Evolutionary conservation across 1,284 basidiomycete genomes (phyloP).

Genomic region (Vanrija sp.): DNA sequence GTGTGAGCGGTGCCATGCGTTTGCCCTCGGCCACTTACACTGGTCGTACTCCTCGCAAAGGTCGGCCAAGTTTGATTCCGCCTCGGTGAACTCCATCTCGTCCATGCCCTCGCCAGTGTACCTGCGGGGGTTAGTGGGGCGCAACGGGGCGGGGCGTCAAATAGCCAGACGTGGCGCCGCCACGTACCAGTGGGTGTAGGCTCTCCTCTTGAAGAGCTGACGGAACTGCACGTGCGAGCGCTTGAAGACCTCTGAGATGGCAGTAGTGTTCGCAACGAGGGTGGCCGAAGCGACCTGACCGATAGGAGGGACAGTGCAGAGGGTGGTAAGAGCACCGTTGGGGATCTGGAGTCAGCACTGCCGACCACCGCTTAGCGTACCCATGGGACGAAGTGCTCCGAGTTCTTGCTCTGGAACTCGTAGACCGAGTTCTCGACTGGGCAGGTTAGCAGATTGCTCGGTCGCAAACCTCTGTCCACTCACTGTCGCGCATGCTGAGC

Average conservation of each 20-base stretch:
- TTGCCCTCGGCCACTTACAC: conserved; percentile 18
- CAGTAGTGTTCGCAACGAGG: conserved; percentile 76
- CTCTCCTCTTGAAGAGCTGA: conserved; percentile 57
- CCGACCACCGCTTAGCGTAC: conserved; percentile 6
- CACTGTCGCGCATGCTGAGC: conserved; percentile 41
- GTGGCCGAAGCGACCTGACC: conserved; percentile 73
- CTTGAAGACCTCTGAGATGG: conserved; percentile 79
- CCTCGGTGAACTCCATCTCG: conserved; percentile 82
- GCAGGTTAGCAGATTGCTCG: background rate
- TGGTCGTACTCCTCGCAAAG: conserved; percentile 45
- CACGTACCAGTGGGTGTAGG: conserved; percentile 75
- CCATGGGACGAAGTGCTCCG: conserved; percentile 42
- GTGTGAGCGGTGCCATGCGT: background rate
- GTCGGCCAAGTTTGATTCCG: conserved; percentile 46
- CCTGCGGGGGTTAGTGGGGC: no score
- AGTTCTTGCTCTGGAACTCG: conserved; percentile 45
- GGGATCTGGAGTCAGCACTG: conserved; percentile 27
- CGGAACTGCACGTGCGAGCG: conserved; percentile 72
- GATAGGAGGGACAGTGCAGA: conserved; percentile 77
- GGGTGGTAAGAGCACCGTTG: conserved; percentile 49
- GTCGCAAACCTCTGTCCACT: background rate
- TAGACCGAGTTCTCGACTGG: conserved; percentile 38
- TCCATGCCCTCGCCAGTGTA: conserved; percentile 87
- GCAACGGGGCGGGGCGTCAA: no score
- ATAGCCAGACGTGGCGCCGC: no score